A percentile compares a stretch with the other conserved stretches of the same genome.
Conservation (phyloP, 495 filamentous ascomycete genomes). For the Trichoderma asperelloides region DNA sequence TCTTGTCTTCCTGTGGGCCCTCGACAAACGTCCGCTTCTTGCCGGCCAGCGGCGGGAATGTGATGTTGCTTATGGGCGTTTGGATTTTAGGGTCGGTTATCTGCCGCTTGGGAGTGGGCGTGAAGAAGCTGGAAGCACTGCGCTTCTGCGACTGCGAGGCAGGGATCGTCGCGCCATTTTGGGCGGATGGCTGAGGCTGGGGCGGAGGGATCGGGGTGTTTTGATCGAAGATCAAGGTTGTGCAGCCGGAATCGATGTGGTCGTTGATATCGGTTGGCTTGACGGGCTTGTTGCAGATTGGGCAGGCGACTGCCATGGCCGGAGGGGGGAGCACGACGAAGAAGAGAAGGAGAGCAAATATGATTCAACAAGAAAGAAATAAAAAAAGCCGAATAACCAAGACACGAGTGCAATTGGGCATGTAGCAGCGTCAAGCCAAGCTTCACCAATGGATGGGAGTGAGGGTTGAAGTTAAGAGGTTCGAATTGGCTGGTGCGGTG, state of each 20-base stretch:
- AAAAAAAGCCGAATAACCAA: neutral
- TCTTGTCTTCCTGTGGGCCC: slow-evolving; percentile 25
- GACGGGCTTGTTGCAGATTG: slow-evolving; percentile 74
- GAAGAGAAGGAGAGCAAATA: neutral
- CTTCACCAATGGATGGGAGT: too few relatives aligned
- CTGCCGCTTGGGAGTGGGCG: slow-evolving; percentile 50
- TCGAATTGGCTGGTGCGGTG: too few relatives aligned
- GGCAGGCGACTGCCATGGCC: slow-evolving; percentile 68
- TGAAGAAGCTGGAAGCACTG: slow-evolving; percentile 66
- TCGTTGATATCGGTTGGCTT: slow-evolving; percentile 71
- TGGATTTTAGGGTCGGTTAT: slow-evolving; percentile 18
- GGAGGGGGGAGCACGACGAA: neutral
- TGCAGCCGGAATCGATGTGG: slow-evolving; percentile 83
- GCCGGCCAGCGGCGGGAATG: slow-evolving; percentile 13
- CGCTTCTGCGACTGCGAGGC: slow-evolving; percentile 41
- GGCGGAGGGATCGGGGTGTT: slow-evolving; percentile 14
- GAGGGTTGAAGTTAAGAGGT: too few relatives aligned
- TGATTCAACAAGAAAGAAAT: neutral
- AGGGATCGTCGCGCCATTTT: slow-evolving; percentile 12
- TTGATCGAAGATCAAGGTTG: slow-evolving; percentile 45
- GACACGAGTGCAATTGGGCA: neutral
- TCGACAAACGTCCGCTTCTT: slow-evolving; percentile 38
- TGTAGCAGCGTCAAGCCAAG: neutral
- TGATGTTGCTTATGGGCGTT: slow-evolving; percentile 21
- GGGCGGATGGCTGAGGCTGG: slow-evolving; percentile 21